A percentile compares a stretch with the other conserved stretches of the same genome.
These are phyloP conservation scores for Exophiala sp. DNA, from an alignment of 2,329 filamentous ascomycete genomes.

Conservation along the genomic window DNA sequence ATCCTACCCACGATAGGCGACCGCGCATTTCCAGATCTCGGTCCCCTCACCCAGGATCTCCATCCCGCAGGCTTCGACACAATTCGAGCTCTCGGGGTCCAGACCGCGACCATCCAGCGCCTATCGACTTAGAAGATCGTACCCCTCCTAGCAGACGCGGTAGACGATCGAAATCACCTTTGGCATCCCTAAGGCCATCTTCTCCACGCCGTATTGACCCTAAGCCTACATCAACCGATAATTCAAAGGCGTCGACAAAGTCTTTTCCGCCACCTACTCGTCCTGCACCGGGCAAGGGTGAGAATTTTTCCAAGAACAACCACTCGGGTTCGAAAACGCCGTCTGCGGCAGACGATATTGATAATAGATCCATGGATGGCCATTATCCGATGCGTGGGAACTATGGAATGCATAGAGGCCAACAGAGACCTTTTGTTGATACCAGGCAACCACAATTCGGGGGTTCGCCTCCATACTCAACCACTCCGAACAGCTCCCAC, in stretches of 20 bases:
- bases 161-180: constrained; percentile 15
- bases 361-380: constrained; percentile 31
- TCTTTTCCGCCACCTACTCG: constrained; percentile 11
- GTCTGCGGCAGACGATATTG: constrained; percentile 32
- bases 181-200: constrained; percentile 13
- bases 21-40: constrained; percentile 19
- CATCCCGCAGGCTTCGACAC: constrained; percentile 33
- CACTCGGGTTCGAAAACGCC: constrained; percentile 17
- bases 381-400: constrained; percentile 33
- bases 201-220: constrained; percentile 14
- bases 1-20: constrained; percentile 34
- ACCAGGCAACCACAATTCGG: constrained; percentile 46
- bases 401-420: constrained; percentile 34
- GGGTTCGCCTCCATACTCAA: constrained; percentile 53
- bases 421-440: constrained; percentile 38
- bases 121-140: constrained; percentile 28
- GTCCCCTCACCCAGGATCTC: constrained; percentile 33
- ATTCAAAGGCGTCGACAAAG: constrained; percentile 14
- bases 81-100: constrained; percentile 27
- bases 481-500: constrained; percentile 48
- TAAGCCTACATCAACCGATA: constrained; percentile 9
- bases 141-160: constrained; percentile 35
- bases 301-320: constrained; percentile 1
- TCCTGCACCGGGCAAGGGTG: constrained; percentile 2
- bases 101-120: constrained; percentile 29